Evolutionary conservation across 257 asterid genomes (phyloP).

Genomic region (Solanum boliviense): DNA sequence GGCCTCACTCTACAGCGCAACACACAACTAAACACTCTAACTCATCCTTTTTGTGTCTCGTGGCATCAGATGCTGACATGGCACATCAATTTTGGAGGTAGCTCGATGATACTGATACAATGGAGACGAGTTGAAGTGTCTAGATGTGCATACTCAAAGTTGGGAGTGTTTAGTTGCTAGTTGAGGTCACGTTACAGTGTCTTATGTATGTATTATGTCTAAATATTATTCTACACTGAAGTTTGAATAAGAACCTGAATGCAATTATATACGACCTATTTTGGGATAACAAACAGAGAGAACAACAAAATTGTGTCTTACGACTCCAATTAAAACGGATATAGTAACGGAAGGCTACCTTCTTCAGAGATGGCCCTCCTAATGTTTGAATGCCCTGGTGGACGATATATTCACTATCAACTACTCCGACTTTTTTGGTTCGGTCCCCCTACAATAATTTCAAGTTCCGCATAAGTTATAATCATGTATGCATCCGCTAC

Average conservation of each 20-base stretch:
- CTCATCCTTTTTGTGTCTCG: background rate
- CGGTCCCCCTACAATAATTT: slow-evolving; percentile 60
- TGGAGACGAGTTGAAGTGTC: background rate
- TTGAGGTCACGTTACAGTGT: background rate
- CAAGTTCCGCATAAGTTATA: background rate
- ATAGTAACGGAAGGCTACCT: slow-evolving; percentile 22
- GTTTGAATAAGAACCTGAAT: background rate
- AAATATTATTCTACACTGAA: background rate
- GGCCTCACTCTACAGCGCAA: background rate
- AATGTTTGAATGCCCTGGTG: slow-evolving; percentile 96
- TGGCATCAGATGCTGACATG: background rate
- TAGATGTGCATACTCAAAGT: background rate
- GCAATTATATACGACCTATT: background rate
- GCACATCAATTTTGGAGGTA: background rate
- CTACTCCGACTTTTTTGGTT: slow-evolving; percentile 75
- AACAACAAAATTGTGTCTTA: background rate
- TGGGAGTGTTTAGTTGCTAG: background rate
- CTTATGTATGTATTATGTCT: background rate
- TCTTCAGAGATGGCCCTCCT: slow-evolving; percentile 72
- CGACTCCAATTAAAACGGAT: background rate
- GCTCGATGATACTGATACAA: background rate
- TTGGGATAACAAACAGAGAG: background rate
- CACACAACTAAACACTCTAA: background rate
- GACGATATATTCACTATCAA: slow-evolving; percentile 78
- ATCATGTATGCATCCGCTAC: background rate